A percentile compares a stretch with the other conserved stretches of the same genome.
These are phyloP conservation scores for Raphanus sativus DNA, from an alignment of 345 rosid genomes.

Conservation along the genomic window DNA sequence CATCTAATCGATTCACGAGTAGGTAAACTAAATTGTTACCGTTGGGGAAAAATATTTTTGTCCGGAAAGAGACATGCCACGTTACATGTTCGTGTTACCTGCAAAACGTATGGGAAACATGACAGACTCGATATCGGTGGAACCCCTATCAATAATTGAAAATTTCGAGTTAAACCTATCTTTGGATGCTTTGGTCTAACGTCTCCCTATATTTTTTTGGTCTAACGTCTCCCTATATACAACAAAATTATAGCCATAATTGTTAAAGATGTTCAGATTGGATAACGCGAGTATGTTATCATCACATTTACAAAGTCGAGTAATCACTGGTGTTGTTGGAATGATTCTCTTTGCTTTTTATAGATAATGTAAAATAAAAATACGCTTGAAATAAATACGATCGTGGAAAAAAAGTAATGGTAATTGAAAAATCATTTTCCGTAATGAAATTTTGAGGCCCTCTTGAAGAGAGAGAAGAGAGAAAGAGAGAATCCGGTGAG, in stretches of 20 bases:
- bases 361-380: not conserved
- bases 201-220: constrained; percentile 4
- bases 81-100: not conserved
- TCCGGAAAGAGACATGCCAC: constrained; percentile 13
- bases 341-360: constrained; percentile 34
- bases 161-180: not conserved
- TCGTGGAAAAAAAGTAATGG: too few species aligned
- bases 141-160: not conserved
- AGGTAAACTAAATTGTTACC: not conserved
- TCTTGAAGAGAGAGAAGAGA: too few species aligned
- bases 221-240: constrained; percentile 15
- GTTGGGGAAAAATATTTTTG: constrained; percentile 4
- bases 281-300: constrained; percentile 15
- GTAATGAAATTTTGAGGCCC: too few species aligned
- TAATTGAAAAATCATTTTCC: too few species aligned
- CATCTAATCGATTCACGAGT: constrained; percentile 2
- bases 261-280: constrained; percentile 6
- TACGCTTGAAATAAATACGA: not conserved
- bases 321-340: constrained; percentile 26
- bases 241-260: constrained; percentile 20
- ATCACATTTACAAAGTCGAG: constrained; percentile 25
- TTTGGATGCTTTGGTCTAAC: constrained; percentile 30
- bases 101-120: not conserved
- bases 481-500: too few species aligned
- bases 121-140: not conserved